Conservation (phyloP, 2,329 filamentous ascomycete species). For the Microdochium nivale region DNA sequence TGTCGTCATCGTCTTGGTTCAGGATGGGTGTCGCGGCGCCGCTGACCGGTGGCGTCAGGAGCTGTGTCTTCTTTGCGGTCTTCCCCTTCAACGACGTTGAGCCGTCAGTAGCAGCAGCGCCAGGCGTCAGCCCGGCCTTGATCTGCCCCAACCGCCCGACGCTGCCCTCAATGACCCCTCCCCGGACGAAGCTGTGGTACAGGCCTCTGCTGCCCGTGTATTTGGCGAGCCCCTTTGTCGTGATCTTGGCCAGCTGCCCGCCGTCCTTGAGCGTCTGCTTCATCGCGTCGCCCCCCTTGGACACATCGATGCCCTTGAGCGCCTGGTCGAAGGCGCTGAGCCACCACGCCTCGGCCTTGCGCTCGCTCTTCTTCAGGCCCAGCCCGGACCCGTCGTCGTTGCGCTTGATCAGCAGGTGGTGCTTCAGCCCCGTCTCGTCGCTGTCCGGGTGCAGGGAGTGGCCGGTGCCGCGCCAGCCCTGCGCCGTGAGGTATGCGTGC, state of each 20-base stretch:
- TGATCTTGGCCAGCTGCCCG: conserved; percentile 39
- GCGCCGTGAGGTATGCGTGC: conserved; percentile 69
- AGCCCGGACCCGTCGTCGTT: conserved; percentile 77
- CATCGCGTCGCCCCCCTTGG: conserved; percentile 41
- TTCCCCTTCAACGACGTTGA: conserved; percentile 15
- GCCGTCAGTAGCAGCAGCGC: conserved; percentile 26
- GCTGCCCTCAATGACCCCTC: conserved; percentile 69
- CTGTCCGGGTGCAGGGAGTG: conserved; percentile 74
- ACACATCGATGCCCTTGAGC: conserved; percentile 67
- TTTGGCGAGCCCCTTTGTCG: conserved; percentile 38
- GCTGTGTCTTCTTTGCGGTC: conserved; percentile 17
- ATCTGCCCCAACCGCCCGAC: conserved; percentile 25
- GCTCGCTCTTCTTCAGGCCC: conserved; percentile 62
- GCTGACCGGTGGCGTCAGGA: neutral
- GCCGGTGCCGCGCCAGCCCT: conserved; percentile 85
- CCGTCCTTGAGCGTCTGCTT: conserved; percentile 46
- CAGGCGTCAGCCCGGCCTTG: conserved; percentile 18
- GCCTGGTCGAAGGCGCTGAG: conserved; percentile 89
- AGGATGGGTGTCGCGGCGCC: conserved; percentile 8
- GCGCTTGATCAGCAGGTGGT: conserved; percentile 73
- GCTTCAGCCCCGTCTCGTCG: conserved; percentile 68
- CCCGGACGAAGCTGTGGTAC: conserved; percentile 78
- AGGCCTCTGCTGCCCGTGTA: conserved; percentile 57
- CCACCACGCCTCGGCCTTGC: conserved; percentile 87
- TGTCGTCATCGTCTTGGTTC: conserved; percentile 7